Conservation (phyloP, 352 stramenopile genomes). For the Phytopythium helicoides region DNA sequence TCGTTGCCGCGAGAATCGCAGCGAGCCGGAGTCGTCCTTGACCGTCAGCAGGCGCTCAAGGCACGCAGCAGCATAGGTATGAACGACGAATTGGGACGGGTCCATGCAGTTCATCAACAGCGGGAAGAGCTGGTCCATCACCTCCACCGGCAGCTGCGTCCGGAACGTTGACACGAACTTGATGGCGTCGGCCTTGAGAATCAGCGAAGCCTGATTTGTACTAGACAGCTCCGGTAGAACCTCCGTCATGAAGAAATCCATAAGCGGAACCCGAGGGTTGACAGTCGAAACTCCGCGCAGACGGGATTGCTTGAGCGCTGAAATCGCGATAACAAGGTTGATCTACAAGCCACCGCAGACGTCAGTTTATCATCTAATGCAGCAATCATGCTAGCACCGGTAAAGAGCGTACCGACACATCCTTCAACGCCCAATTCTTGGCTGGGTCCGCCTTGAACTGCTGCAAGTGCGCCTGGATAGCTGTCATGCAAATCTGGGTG, state of each 20-base stretch:
- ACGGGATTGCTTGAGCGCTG: constrained; percentile 92
- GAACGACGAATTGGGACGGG: constrained; percentile 92
- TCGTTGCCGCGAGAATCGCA: constrained; percentile 80
- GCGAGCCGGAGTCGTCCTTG: constrained; percentile 76
- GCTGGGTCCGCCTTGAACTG: constrained; percentile 87
- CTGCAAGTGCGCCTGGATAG: constrained; percentile 90
- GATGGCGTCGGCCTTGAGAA: constrained; percentile 97
- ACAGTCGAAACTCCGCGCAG: constrained; percentile 93
- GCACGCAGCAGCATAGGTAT: constrained; percentile 96
- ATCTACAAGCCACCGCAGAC: constrained; percentile 29
- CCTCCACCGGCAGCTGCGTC: constrained; percentile 93
- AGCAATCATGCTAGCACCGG: background rate
- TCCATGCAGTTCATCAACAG: constrained; percentile 89
- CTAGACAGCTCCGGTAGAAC: constrained; percentile 93
- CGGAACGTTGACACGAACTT: constrained; percentile 99
- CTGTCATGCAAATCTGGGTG: constrained; percentile 92
- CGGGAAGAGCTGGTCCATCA: constrained; percentile 92
- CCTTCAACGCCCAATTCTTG: constrained; percentile 94
- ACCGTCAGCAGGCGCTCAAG: constrained; percentile 96
- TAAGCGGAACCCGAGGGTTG: constrained; percentile 93
- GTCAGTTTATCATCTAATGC: background rate
- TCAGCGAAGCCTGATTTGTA: constrained; percentile 76
- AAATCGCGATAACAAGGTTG: constrained; percentile 95
- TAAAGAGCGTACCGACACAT: constrained; percentile 87
- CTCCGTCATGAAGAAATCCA: constrained; percentile 96